A percentile compares a stretch with the other conserved stretches of the same genome.
These are phyloP conservation scores for Arabidopsis hybrid DNA, from an alignment of 441 rosid species.

Conservation along the genomic window DNA sequence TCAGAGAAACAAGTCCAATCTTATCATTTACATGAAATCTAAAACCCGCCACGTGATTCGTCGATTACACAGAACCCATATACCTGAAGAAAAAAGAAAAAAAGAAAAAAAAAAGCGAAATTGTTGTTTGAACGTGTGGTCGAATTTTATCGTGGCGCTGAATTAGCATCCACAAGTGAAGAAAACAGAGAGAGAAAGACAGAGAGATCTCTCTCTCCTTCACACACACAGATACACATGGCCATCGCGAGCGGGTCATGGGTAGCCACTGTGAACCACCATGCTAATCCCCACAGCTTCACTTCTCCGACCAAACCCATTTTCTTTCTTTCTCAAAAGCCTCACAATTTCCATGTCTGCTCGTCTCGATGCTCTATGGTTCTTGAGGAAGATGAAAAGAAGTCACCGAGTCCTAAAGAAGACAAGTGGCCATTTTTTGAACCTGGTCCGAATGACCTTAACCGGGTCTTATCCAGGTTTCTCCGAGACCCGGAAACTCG, in stretches of 20 bases:
- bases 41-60: slow-evolving; percentile 41
- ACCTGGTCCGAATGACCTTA: slow-evolving; percentile 48
- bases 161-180: slow-evolving; percentile 39
- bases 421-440: slow-evolving; percentile 41
- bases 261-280: slow-evolving; percentile 58
- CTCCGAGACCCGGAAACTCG: slow-evolving; percentile 55
- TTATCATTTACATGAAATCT: slow-evolving; percentile 45
- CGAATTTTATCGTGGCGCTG: slow-evolving; percentile 34
- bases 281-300: slow-evolving; percentile 42
- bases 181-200: not conserved
- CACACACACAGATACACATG: slow-evolving; percentile 37
- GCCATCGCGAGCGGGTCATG: slow-evolving; percentile 60
- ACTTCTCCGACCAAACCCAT: slow-evolving; percentile 48
- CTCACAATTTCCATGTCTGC: slow-evolving; percentile 41
- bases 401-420: slow-evolving; percentile 42
- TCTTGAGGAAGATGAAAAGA: slow-evolving; percentile 54
- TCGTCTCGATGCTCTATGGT: slow-evolving; percentile 59
- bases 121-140: slow-evolving; percentile 25
- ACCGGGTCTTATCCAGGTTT: slow-evolving; percentile 56
- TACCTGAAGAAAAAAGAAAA: not conserved
- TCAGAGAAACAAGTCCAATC: slow-evolving; percentile 21
- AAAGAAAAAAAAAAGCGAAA: not conserved
- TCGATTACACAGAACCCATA: slow-evolving; percentile 18
- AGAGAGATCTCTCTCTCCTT: not conserved
- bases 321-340: slow-evolving; percentile 42